These are phyloP conservation scores for Pelomyxa schiedti DNA, from an alignment of 78 protist genomes.

Conservation along the genomic window DNA sequence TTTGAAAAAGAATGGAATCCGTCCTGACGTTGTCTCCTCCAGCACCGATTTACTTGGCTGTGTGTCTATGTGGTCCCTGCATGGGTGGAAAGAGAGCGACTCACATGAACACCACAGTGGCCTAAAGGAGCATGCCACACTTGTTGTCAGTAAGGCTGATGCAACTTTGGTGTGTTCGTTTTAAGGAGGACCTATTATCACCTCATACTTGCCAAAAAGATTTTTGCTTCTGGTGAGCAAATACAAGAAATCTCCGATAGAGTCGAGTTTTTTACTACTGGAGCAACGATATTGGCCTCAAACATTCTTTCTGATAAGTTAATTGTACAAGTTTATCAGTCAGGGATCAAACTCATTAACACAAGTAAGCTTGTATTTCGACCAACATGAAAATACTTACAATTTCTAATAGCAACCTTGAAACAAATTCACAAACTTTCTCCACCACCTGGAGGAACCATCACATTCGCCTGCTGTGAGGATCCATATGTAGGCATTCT, in stretches of 20 bases:
- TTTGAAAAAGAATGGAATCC: background rate
- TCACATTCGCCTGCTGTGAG: too few relatives aligned
- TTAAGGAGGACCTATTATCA: too few relatives aligned
- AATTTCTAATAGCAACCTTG: too few relatives aligned
- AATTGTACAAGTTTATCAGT: background rate
- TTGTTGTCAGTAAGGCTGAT: background rate
- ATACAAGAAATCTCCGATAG: background rate
- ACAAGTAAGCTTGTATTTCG: too few relatives aligned
- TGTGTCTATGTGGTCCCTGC: background rate
- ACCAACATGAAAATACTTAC: too few relatives aligned
- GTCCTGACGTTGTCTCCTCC: background rate
- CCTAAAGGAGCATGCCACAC: background rate
- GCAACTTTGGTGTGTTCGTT: background rate
- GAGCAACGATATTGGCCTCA: conserved; percentile 7
- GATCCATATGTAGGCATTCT: too few relatives aligned
- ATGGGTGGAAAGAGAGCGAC: too few relatives aligned
- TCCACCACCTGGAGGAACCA: too few relatives aligned
- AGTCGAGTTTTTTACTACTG: background rate
- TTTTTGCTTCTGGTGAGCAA: background rate
- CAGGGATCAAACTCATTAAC: background rate
- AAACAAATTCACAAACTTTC: too few relatives aligned
- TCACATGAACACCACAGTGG: background rate
- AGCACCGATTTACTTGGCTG: background rate
- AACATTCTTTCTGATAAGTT: background rate
- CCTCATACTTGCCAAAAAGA: too few relatives aligned